Evolutionary conservation across 1,284 basidiomycete species (phyloP).

Genomic region (Sutorius eximius): DNA sequence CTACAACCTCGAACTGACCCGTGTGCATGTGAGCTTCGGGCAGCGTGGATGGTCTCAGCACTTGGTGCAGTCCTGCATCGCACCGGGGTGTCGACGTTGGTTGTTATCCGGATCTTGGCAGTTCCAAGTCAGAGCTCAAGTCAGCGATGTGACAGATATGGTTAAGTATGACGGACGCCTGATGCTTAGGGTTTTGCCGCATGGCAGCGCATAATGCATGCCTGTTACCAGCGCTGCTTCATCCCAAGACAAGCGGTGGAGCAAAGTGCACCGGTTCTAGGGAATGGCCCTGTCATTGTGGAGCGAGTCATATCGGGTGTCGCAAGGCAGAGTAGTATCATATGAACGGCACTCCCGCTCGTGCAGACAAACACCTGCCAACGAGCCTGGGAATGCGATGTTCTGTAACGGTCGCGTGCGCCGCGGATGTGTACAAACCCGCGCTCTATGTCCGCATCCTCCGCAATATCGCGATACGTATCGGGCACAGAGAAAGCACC

Average conservation of each 20-base stretch:
- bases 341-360: neutral
- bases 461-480: neutral
- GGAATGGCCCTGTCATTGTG: neutral
- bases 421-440: neutral
- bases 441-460: slow-evolving; percentile 16
- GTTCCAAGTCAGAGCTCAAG: neutral
- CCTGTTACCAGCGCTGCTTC: neutral
- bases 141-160: neutral
- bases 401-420: neutral
- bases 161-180: neutral
- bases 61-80: too few relatives aligned
- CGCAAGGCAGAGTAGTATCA: neutral
- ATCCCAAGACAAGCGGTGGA: slow-evolving; percentile 1
- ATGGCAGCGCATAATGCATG: neutral
- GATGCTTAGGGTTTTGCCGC: neutral
- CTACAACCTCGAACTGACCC: neutral
- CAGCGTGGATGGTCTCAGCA: too few relatives aligned
- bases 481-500: neutral
- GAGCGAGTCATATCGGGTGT: neutral
- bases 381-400: neutral
- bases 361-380: neutral
- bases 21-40: neutral
- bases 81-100: neutral
- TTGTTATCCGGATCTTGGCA: slow-evolving; percentile 10
- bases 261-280: neutral